Conservation (phyloP, 1,139 yeast species). For the Yamadazyma pseudoaaseri region DNA sequence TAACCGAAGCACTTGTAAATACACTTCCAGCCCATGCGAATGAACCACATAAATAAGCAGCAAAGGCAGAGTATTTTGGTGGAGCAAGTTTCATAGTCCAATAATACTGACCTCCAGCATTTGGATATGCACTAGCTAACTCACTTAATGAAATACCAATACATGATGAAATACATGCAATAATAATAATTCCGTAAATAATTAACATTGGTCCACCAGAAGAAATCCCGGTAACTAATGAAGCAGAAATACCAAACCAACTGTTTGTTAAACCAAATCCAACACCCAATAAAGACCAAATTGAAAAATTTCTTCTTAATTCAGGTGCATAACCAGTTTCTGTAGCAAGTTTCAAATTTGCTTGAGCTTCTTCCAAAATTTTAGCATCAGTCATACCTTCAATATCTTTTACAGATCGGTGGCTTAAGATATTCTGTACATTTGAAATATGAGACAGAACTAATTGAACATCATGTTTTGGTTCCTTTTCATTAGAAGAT, state of each 20-base stretch:
- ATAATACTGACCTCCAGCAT: slow-evolving; percentile 67
- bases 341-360: slow-evolving; percentile 29
- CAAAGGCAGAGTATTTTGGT: slow-evolving; percentile 41
- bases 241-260: slow-evolving; percentile 66
- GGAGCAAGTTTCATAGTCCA: slow-evolving; percentile 60
- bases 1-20: slow-evolving; percentile 61
- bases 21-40: slow-evolving; percentile 58
- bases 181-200: slow-evolving; percentile 63
- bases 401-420: slow-evolving; percentile 4
- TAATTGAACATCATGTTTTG: background rate
- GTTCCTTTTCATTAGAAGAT: slow-evolving; percentile 4
- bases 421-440: slow-evolving; percentile 3
- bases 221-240: slow-evolving; percentile 58
- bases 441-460: background rate
- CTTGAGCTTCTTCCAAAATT: slow-evolving; percentile 29
- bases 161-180: slow-evolving; percentile 45
- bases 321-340: slow-evolving; percentile 39
- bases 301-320: slow-evolving; percentile 47
- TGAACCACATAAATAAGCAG: slow-evolving; percentile 52
- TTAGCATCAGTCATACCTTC: slow-evolving; percentile 4
- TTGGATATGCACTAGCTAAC: slow-evolving; percentile 53
- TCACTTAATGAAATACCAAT: slow-evolving; percentile 46
- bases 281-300: slow-evolving; percentile 57
- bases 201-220: slow-evolving; percentile 69
- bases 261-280: slow-evolving; percentile 64